Evolutionary conservation across 1,139 yeast species (phyloP), one percentile per base, ranked within the genome.

Genomic region (Meyerozyma elateridarum): DNA sequence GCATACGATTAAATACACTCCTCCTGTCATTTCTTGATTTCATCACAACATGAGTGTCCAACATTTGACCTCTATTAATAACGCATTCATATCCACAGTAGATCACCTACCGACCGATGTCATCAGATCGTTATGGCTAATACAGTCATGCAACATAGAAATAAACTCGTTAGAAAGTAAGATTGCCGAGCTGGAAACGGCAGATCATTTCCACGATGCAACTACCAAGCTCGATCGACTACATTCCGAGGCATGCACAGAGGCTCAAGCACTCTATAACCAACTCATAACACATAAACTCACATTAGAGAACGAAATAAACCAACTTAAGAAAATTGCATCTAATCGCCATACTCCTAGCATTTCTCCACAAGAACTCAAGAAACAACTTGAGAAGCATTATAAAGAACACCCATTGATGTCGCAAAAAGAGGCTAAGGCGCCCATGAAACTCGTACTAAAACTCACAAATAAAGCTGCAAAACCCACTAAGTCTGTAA

Each of bases 71-170:
- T 51, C 63, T 6, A 46, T 59, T 14, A 55, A 53, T 35, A 65
- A 61, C 41, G 57, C 71, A 12, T 68, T 64, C 43, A 61, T 68
- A 21, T 59, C 72, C 15, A 65, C 72, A 3, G 54, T 67, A 5
- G 74, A 68, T 40, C 74, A 68, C 40, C 49, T 68, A 21, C 73
- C 74, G 15, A 61, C 72, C 39, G 74, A 68, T 39, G 51, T 68
- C 2, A 55, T 67, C 19, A 61, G 74, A 29, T 64, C 72, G 2
- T 45, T 67, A 9, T 68, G 74, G 74, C 44, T 67, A n/a, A 51
- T 67, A 3, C 74, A 68, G 36, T 49, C 62, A 14, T 53, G 67
- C 31, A 68, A 67, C 36, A 43, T 64, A 17, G 41, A 48, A 9
- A 48, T 60, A 3, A 54, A 51, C 12, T 52, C 54, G 28, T 45